These are phyloP conservation scores for Geranium rotundifolium DNA, from an alignment of 345 rosid species.

Conservation along the genomic window DNA sequence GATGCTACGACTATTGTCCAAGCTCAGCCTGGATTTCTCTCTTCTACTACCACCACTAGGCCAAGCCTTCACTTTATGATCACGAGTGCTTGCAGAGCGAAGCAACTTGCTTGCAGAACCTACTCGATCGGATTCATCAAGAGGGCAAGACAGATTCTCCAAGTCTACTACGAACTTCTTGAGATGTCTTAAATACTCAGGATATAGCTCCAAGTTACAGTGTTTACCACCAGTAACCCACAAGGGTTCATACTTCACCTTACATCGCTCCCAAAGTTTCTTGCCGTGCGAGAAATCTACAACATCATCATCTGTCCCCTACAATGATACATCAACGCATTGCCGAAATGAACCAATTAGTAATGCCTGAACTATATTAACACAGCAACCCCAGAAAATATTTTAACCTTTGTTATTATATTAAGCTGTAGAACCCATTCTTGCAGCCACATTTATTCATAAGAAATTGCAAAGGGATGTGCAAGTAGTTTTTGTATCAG, in stretches of 20 bases:
- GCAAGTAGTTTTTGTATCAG: too few relatives aligned
- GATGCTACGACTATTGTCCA: conserved; percentile 8
- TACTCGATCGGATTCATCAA: conserved; percentile 13
- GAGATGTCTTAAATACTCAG: conserved; percentile 70
- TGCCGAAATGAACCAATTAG: too few relatives aligned
- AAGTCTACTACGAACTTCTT: conserved; percentile 62
- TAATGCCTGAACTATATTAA: too few relatives aligned
- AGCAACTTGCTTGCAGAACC: conserved; percentile 16
- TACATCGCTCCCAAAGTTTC: conserved; percentile 71
- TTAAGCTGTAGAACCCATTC: too few relatives aligned
- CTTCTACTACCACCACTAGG: conserved; percentile 27
- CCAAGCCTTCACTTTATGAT: conserved; percentile 25
- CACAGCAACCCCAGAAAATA: too few relatives aligned
- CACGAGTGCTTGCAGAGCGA: conserved; percentile 22
- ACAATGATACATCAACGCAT: not conserved
- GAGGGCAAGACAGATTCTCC: conserved; percentile 41
- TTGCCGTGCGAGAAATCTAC: conserved; percentile 80
- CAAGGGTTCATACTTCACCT: conserved; percentile 78
- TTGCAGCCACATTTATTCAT: too few relatives aligned
- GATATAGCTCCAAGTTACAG: conserved; percentile 65
- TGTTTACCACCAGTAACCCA: conserved; percentile 85
- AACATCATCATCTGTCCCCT: conserved; percentile 85
- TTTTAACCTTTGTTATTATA: too few relatives aligned
- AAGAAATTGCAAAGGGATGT: too few relatives aligned
- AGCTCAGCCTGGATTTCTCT: conserved; percentile 53